A percentile compares a stretch with the other conserved stretches of the same genome.
Evolutionary conservation across 2,329 filamentous ascomycete genomes (phyloP).

Genomic region (Hymenoscyphus scutula): DNA sequence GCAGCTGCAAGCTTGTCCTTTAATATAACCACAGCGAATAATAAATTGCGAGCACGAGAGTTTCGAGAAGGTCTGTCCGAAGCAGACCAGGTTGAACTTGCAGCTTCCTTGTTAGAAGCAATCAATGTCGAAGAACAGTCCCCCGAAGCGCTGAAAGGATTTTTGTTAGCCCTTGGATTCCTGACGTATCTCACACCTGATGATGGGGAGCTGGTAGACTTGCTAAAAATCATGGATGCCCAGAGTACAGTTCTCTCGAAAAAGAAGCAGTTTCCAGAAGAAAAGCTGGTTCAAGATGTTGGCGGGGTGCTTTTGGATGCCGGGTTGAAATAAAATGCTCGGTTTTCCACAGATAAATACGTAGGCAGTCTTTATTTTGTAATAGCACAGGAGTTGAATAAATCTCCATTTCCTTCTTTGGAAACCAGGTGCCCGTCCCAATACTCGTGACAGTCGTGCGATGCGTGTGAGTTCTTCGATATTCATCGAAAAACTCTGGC

Average conservation of each 20-base stretch:
- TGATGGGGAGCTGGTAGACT: constrained; percentile 73
- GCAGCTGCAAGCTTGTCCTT: constrained; percentile 81
- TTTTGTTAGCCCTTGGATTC: constrained; percentile 73
- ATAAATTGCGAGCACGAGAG: constrained; percentile 59
- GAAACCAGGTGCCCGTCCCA: background rate
- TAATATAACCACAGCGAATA: constrained; percentile 73
- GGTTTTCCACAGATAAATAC: background rate
- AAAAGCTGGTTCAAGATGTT: constrained; percentile 55
- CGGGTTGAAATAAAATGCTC: constrained; percentile 25
- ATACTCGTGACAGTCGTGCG: background rate
- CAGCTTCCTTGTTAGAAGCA: constrained; percentile 77
- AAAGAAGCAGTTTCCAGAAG: constrained; percentile 53
- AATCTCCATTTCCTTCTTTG: background rate
- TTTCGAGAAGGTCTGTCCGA: constrained; percentile 60
- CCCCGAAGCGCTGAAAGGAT: constrained; percentile 70
- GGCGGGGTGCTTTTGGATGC: constrained; percentile 43
- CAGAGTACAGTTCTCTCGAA: constrained; percentile 60
- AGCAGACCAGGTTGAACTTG: constrained; percentile 74
- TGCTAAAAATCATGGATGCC: constrained; percentile 77
- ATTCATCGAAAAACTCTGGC: background rate
- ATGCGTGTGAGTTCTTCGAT: background rate
- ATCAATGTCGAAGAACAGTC: constrained; percentile 59
- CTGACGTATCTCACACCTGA: constrained; percentile 68
- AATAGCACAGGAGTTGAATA: background rate
- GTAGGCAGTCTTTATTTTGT: background rate